Conservation (phyloP, 495 filamentous ascomycete genomes). For the Penicillium tannophilum region DNA sequence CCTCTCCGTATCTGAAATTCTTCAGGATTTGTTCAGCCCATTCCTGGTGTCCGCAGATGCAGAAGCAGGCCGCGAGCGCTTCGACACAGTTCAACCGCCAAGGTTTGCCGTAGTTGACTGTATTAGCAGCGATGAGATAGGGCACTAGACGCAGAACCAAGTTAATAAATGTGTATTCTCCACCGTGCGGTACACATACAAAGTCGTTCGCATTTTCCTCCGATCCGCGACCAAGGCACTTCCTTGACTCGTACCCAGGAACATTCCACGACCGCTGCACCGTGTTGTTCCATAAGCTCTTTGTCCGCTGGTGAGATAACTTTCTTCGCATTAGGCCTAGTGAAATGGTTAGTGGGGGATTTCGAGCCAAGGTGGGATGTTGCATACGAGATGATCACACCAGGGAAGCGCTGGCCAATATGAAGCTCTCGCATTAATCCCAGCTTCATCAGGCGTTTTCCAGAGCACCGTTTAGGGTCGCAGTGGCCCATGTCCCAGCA, state of each 20-base stretch:
- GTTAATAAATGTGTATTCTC: constrained; percentile 10
- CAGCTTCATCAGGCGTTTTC: constrained; percentile 87
- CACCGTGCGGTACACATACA: constrained; percentile 39
- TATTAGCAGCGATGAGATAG: constrained; percentile 94
- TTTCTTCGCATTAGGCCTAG: constrained; percentile 83
- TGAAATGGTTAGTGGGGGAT: constrained; percentile 15
- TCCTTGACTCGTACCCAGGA: constrained; percentile 93
- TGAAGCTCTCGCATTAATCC: constrained; percentile 92
- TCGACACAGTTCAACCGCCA: constrained; percentile 95
- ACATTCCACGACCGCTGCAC: constrained; percentile 95
- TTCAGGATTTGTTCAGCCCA: constrained; percentile 84
- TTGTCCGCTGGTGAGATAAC: constrained; percentile 79
- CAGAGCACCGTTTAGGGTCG: constrained; percentile 95
- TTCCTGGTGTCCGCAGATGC: constrained; percentile 85
- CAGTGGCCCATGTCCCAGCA: constrained; percentile 98
- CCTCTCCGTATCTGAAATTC: constrained; percentile 83
- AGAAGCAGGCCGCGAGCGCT: constrained; percentile 88
- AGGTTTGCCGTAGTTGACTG: constrained; percentile 95
- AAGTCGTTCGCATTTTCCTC: constrained; percentile 90
- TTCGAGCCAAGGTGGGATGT: constrained; percentile 11
- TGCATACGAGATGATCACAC: constrained; percentile 83
- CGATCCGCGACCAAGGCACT: constrained; percentile 87
- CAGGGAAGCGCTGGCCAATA: constrained; percentile 85
- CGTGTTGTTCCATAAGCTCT: constrained; percentile 79
- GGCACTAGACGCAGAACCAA: constrained; percentile 54